Evolutionary conservation across 352 stramenopile species (phyloP).

Genomic region (Pythium sukuiense): DNA sequence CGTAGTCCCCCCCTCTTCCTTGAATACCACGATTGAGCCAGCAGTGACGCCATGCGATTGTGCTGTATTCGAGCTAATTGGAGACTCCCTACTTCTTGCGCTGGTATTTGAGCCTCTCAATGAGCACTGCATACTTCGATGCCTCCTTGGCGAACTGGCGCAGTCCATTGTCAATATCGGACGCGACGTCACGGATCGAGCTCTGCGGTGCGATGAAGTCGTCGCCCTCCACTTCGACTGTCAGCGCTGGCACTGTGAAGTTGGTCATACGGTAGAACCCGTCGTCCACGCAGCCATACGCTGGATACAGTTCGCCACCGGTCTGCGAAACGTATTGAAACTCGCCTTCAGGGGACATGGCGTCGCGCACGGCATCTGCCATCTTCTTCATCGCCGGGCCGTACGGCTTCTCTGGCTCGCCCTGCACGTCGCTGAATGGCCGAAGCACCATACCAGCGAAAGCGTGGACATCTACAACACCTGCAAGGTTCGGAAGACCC

Average conservation of each 20-base stretch:
- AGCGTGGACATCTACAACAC: conserved; percentile 67
- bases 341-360: conserved; percentile 38
- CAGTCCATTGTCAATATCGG: conserved; percentile 56
- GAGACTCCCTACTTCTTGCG: background rate
- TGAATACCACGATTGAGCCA: too few species aligned
- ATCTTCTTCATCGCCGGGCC: conserved; percentile 48
- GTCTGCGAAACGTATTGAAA: conserved; percentile 60
- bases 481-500: conserved; percentile 38
- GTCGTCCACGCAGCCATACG: conserved; percentile 74
- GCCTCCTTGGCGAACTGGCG: conserved; percentile 59
- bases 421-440: conserved; percentile 57
- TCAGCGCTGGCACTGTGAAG: conserved; percentile 61
- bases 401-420: conserved; percentile 44
- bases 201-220: conserved; percentile 68
- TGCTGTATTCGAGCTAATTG: conserved; percentile 3
- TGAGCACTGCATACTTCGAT: conserved; percentile 40
- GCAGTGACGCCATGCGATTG: background rate
- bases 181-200: conserved; percentile 55
- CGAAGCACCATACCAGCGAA: conserved; percentile 60
- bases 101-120: conserved; percentile 29
- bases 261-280: conserved; percentile 58
- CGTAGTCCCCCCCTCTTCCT: too few species aligned
- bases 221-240: conserved; percentile 64
- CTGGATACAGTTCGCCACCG: conserved; percentile 54
- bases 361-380: conserved; percentile 43